Evolutionary conservation across 805 yeast species (phyloP).

Genomic region (Teunomyces lycoperdinae): DNA sequence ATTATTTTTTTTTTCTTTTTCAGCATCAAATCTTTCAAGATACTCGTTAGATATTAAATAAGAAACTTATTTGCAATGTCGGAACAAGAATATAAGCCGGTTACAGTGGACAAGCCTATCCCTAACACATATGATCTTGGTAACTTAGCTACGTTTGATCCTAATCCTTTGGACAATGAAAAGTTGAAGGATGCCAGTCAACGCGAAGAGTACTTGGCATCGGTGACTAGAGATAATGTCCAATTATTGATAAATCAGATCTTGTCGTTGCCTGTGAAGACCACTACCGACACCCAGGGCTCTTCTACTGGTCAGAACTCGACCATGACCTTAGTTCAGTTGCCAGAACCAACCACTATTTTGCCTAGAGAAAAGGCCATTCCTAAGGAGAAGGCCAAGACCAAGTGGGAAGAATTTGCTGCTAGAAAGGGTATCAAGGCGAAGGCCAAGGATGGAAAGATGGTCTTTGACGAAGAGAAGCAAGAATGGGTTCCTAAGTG

Average conservation of each 20-base stretch:
- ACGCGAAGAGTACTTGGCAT: constrained; percentile 62
- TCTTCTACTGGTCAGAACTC: constrained; percentile 62
- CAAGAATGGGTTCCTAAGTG: constrained; percentile 98
- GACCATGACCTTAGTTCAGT: constrained; percentile 74
- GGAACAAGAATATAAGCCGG: constrained; percentile 50
- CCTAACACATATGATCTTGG: constrained; percentile 91
- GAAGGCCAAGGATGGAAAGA: constrained; percentile 85
- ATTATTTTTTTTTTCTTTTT: not conserved
- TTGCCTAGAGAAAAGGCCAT: constrained; percentile 94
- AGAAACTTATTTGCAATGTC: constrained; percentile 12
- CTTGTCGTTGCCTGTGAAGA: constrained; percentile 82
- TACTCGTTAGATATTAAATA: not conserved
- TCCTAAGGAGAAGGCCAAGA: constrained; percentile 88
- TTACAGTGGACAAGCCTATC: constrained; percentile 85
- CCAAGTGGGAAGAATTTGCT: constrained; percentile 97
- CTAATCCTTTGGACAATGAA: constrained; percentile 74
- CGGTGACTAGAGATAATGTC: constrained; percentile 83
- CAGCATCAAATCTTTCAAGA: not conserved
- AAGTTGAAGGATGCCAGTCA: constrained; percentile 52
- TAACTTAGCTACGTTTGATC: constrained; percentile 83
- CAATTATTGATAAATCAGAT: constrained; percentile 90
- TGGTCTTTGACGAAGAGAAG: constrained; percentile 82
- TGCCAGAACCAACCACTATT: constrained; percentile 79
- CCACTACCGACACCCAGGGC: constrained; percentile 72
- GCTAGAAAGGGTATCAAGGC: constrained; percentile 90